Evolutionary conservation across 768 basidiomycete species (phyloP).

Genomic region (Psilocybe tampanensis): DNA sequence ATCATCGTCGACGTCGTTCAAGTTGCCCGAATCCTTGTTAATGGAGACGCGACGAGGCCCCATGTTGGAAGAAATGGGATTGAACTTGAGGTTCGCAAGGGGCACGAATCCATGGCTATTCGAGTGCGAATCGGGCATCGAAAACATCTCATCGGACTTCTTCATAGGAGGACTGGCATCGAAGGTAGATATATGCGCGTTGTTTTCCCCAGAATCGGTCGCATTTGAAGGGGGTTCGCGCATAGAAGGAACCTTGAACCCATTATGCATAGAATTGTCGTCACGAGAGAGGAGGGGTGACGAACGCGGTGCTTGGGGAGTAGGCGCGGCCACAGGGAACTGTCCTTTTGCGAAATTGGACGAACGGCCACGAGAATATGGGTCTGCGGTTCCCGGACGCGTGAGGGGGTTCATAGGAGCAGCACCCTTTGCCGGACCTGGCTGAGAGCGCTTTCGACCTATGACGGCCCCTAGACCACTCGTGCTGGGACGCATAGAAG

Average conservation of each 20-base stretch:
- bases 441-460: constrained; percentile 10
- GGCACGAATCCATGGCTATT: not conserved
- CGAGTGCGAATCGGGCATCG: not conserved
- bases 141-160: not conserved
- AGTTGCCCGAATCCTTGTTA: not conserved
- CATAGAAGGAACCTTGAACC: too few relatives aligned
- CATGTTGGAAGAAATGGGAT: not conserved
- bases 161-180: not conserved
- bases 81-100: not conserved
- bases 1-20: not conserved
- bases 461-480: constrained; percentile 14
- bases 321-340: constrained; percentile 18
- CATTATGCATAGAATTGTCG: not conserved
- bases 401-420: too few relatives aligned
- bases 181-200: constrained; percentile 32
- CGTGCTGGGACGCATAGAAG: constrained; percentile 1
- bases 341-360: not conserved
- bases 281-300: too few relatives aligned
- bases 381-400: constrained; percentile 1
- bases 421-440: too few relatives aligned
- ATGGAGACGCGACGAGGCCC: constrained; percentile 13
- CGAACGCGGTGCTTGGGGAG: constrained; percentile 7
- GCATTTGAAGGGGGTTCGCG: not conserved
- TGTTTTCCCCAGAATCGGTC: not conserved
- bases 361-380: not conserved